These are phyloP conservation scores for Neurospora discreta DNA, from an alignment of 495 filamentous ascomycete genomes.

Conservation along the genomic window DNA sequence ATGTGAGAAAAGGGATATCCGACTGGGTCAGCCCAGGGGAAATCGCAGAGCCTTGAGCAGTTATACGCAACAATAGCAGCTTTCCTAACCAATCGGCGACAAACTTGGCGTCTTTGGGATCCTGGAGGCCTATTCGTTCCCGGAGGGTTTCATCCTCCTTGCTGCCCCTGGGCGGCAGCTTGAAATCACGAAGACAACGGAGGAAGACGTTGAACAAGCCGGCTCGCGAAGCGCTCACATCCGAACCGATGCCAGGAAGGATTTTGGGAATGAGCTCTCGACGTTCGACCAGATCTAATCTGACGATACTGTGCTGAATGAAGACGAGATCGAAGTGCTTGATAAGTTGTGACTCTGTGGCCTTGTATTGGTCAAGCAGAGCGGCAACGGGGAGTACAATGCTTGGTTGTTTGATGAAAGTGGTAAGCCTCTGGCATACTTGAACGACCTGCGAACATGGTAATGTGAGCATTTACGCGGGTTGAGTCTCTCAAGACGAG, in stretches of 20 bases:
- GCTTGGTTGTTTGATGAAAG: constrained; percentile 33
- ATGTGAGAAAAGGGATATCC: constrained; percentile 65
- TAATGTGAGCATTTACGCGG: background rate
- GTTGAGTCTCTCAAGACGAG: background rate
- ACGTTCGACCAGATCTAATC: constrained; percentile 42
- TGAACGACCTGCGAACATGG: constrained; percentile 41
- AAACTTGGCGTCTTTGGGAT: constrained; percentile 56
- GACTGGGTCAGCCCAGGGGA: constrained; percentile 59
- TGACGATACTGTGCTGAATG: constrained; percentile 73
- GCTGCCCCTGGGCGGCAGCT: constrained; percentile 62
- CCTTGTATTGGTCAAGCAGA: constrained; percentile 84
- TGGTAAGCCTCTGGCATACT: constrained; percentile 54
- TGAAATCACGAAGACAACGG: constrained; percentile 58
- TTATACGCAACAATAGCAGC: constrained; percentile 57
- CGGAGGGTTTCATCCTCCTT: constrained; percentile 64
- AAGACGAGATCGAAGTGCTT: constrained; percentile 83
- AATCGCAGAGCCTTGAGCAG: constrained; percentile 19
- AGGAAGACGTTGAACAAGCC: constrained; percentile 78
- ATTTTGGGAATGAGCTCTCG: constrained; percentile 57
- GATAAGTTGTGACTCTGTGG: constrained; percentile 54
- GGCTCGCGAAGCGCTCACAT: constrained; percentile 53
- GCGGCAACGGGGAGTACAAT: constrained; percentile 75
- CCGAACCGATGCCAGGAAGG: constrained; percentile 60
- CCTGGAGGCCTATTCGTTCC: constrained; percentile 50
- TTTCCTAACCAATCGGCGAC: constrained; percentile 69